Base-by-base conservation (phyloP, 2,329 filamentous ascomycete genomes). In the Grosmannia clavigera region DNA sequence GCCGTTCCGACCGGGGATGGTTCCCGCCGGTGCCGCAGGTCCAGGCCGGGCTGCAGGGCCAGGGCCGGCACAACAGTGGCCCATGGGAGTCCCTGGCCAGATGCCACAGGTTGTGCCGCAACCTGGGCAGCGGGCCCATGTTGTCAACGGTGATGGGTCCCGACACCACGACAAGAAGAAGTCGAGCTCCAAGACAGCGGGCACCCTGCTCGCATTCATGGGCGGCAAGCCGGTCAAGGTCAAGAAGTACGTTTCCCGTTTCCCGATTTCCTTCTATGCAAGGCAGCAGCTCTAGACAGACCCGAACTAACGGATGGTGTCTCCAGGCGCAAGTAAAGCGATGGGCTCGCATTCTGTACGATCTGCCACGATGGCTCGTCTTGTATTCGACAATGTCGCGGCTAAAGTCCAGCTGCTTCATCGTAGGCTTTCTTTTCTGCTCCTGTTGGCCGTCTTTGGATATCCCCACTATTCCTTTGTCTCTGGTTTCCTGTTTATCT, bases 181-280 rank as follows among this genome's bases (percentile, higher is more conserved):
- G 57, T 53, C 61, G 31, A 55, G 57, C 59, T 58, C 55, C 55
- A 38, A 57, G 14, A 16, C 33, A 9, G 22, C 14, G 51, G 29
- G 58, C 2, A 50, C 60, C 1, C 57, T 65, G 14, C 22, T 65
- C 3, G 38, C 51, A 2, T 65, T 65, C 29, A 61, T 65, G 4
- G 59, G 62, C n/a, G 62, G 62, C 55, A 64, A 64, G 58, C 59
- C 60, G 1, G 12, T 29, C 40, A 64, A 65, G 62, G n/a, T 59
- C 14, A 66, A 64, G 52, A 66, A 64, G 65, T 66, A 55, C 57
- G 65, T 58, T 10, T 5, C 33, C 7, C n/a, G 1, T n/a, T 11
- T 3, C 14, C 22, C 25, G 46, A 22, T 31, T 31, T 7, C 19
- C 3, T 27, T 16, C 3, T 10, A n/a, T 50, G 46, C 12, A 4